Conservation (phyloP, 1,284 basidiomycete species). For the Trametes polyzona region DNA sequence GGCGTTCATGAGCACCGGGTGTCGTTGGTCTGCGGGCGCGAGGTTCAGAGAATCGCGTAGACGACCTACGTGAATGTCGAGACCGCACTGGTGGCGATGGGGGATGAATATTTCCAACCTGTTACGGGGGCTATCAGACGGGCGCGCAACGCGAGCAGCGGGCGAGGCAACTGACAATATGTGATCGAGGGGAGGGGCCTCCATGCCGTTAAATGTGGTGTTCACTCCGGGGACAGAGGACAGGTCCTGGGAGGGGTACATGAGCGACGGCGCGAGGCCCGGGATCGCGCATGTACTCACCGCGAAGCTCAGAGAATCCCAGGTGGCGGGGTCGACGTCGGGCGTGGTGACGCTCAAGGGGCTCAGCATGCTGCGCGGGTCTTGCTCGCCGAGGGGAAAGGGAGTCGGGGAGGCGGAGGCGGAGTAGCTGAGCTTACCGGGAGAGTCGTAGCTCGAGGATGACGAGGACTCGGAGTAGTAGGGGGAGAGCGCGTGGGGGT, state of each 20-base stretch:
- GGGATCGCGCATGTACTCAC: conserved; percentile 21
- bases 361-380: conserved; percentile 16
- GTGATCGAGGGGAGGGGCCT: conserved; percentile 62
- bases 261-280: not conserved
- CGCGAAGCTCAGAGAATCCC: conserved; percentile 29
- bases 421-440: conserved; percentile 58
- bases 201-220: conserved; percentile 28
- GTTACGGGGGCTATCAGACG: conserved; percentile 21
- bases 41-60: conserved; percentile 60
- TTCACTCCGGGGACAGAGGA: conserved; percentile 49
- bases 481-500: conserved; percentile 40
- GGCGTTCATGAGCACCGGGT: conserved; percentile 75
- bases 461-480: conserved; percentile 60
- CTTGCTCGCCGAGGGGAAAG: conserved; percentile 32
- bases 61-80: conserved; percentile 67
- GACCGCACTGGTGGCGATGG: conserved; percentile 74
- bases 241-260: conserved; percentile 36
- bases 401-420: conserved; percentile 66
- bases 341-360: conserved; percentile 19
- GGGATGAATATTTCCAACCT: conserved; percentile 76
- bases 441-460: conserved; percentile 63
- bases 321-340: conserved; percentile 29
- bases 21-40: conserved; percentile 59
- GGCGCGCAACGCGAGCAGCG: not conserved
- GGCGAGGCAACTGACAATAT: conserved; percentile 56